Base-by-base conservation (phyloP, 768 basidiomycete genomes). In the Suillus variegatus region DNA sequence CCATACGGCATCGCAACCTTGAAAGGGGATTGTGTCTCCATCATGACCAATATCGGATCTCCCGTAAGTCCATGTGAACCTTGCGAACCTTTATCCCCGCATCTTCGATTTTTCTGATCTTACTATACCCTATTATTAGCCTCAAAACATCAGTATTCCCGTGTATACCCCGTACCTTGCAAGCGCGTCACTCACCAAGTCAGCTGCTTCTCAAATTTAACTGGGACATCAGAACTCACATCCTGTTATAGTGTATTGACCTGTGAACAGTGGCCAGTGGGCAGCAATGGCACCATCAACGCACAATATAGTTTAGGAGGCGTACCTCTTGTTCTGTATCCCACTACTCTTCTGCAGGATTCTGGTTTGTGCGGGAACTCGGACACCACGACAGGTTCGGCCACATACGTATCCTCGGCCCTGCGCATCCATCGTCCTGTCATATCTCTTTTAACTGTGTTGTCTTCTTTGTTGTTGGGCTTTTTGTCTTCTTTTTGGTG, bases 41-140 rank as follows among this genome's bases (percentile, higher is more conserved):
- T 92, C 47, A 67, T 89, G 67, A 92, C 89, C 28, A 91, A 88
- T 76, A 85, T 92, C 66, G 92, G 90, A 40, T 90, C 89, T 63
- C 89, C 90, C 25, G 90, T 91, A 72, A 63, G 83, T 67, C 55
- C 49, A 28, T 52, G 35, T 25, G 56, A 47, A 25, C 46, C 9
- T 35, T 38, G 36, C 36, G 9, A 38, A 10, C 9, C 9, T 38
- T 38, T 38, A 38, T 22, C 32, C n/a, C 28, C 7, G 36, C 49
- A 57, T 8, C 49, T 51, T 25, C 61, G 54, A 65, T 18, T 2
- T 6, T 63, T n/a, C 35, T 56, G 8, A 56, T 49, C 40, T 67
- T 22, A 44, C 47, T 18, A 43, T n/a, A 7, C 38, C 64, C 71
- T 61, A 4, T 69, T 32, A 52, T 54, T 32, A 88, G 88, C 86